phyloP scores from a whole-genome alignment of 2,329 filamentous ascomycete species.

The Massarina eburnea region DNA sequence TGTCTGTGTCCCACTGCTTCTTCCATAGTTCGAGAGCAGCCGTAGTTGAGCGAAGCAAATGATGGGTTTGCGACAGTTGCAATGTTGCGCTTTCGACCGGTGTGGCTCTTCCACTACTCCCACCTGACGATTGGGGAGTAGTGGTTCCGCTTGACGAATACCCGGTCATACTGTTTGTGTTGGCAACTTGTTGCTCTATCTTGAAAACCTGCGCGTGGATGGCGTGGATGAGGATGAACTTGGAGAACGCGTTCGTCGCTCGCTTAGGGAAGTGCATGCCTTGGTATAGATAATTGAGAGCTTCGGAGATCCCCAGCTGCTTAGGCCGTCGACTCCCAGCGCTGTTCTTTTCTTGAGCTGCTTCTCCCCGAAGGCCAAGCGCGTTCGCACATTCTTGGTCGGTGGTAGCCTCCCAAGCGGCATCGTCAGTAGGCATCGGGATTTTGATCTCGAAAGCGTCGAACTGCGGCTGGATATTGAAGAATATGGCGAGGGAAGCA shows the following conservation, averaged over 20 bases:
- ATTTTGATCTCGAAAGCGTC: conserved; percentile 65
- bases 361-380: conserved; percentile 63
- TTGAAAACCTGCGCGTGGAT: conserved; percentile 65
- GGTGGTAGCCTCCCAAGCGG: conserved; percentile 69
- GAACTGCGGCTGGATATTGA: conserved; percentile 67
- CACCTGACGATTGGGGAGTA: conserved; percentile 57
- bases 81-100: conserved; percentile 48
- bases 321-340: conserved; percentile 65
- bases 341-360: conserved; percentile 60
- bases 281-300: conserved; percentile 63
- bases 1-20: conserved; percentile 69
- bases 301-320: conserved; percentile 65
- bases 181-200: conserved; percentile 48
- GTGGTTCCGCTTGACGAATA: conserved; percentile 49
- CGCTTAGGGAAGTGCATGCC: conserved; percentile 62
- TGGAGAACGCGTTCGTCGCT: conserved; percentile 71
- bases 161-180: conserved; percentile 19
- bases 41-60: conserved; percentile 50
- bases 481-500: conserved; percentile 67
- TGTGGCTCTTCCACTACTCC: conserved; percentile 44
- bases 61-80: conserved; percentile 50
- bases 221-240: conserved; percentile 72
- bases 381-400: conserved; percentile 64
- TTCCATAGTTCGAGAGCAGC: conserved; percentile 72
- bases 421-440: conserved; percentile 72